Conservation (phyloP, 2,329 filamentous ascomycete species). For the Alternaria burnsii region DNA sequence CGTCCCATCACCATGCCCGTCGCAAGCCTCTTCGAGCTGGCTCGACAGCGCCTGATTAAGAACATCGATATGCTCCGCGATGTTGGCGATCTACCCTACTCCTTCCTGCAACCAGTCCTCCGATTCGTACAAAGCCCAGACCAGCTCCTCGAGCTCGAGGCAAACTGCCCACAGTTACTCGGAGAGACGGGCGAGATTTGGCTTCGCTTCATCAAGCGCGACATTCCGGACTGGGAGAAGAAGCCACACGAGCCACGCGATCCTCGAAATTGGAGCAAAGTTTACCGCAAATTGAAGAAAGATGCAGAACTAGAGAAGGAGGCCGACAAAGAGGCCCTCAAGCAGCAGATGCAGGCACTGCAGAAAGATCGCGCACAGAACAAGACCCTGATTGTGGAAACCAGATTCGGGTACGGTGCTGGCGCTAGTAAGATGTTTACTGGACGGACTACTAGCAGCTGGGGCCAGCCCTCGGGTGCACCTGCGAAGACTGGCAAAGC, state of each 20-base stretch:
- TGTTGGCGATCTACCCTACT: slow-evolving; percentile 75
- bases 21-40: slow-evolving; percentile 51
- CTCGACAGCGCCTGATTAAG: slow-evolving; percentile 51
- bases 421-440: slow-evolving; percentile 27
- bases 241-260: slow-evolving; percentile 71
- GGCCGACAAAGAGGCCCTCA: slow-evolving; percentile 43
- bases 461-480: slow-evolving; percentile 35
- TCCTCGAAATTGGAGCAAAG: slow-evolving; percentile 76
- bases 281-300: slow-evolving; percentile 67
- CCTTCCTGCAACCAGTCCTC: slow-evolving; percentile 72
- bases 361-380: slow-evolving; percentile 42
- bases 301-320: slow-evolving; percentile 51
- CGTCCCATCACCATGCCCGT: slow-evolving; percentile 42
- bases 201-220: slow-evolving; percentile 78
- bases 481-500: slow-evolving; percentile 48
- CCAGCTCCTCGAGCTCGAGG: slow-evolving; percentile 77
- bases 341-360: slow-evolving; percentile 42
- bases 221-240: slow-evolving; percentile 73
- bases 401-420: slow-evolving; percentile 33
- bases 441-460: slow-evolving; percentile 24
- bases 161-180: slow-evolving; percentile 77
- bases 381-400: slow-evolving; percentile 45
- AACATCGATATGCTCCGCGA: slow-evolving; percentile 65
- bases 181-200: slow-evolving; percentile 77
- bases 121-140: slow-evolving; percentile 73